phyloP scores from a whole-genome alignment of 306 rosid species.

The Inga oerstediana region DNA sequence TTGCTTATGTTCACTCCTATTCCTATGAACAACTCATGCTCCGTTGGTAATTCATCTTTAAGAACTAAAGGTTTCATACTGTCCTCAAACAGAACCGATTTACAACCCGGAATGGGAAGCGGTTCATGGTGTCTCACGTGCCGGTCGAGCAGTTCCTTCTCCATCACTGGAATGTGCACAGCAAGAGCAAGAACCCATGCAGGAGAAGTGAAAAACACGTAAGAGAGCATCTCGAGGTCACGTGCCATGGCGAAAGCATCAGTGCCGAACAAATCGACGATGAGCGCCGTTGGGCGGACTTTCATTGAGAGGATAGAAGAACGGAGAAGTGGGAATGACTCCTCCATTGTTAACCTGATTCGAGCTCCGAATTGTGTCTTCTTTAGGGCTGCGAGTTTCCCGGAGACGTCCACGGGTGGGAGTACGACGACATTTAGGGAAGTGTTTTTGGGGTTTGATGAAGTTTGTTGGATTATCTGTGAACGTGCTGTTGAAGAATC shows the following conservation, averaged over 20 bases:
- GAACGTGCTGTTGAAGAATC: too few species aligned
- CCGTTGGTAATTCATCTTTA: constrained; percentile 18
- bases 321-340: too few species aligned
- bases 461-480: too few species aligned
- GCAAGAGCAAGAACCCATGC: neutral
- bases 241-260: too few species aligned
- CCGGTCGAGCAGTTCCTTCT: neutral
- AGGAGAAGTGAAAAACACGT: too few species aligned
- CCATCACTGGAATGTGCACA: neutral
- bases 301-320: too few species aligned
- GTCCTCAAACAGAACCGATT: constrained; percentile 1
- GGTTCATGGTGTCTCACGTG: constrained; percentile 1
- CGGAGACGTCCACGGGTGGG: neutral
- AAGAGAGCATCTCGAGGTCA: too few species aligned
- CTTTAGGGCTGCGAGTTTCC: neutral
- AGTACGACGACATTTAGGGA: neutral
- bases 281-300: too few species aligned
- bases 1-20: neutral
- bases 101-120: neutral
- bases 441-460: neutral
- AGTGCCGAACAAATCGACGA: too few species aligned
- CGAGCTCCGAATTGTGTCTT: too few species aligned
- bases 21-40: neutral
- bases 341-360: too few species aligned
- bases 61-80: constrained; percentile 31